A percentile compares a stretch with the other conserved stretches of the same genome.
Evolutionary conservation across 176 grass and related monocot genomes (phyloP).

Genomic region (Raddia distichophylla): DNA sequence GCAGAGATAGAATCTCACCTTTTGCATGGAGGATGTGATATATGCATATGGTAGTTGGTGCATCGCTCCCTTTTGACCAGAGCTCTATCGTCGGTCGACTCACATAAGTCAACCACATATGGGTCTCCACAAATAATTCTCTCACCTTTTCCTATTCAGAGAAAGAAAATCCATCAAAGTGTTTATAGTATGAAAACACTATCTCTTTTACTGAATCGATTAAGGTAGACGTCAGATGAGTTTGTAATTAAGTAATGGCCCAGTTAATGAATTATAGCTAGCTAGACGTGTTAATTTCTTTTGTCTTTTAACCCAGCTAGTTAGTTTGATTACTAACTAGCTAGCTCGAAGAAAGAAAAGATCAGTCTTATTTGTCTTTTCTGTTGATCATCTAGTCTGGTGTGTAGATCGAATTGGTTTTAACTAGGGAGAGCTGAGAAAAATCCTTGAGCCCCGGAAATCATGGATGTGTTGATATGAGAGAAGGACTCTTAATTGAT

Average conservation of each 20-base stretch:
- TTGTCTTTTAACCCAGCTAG: neutral
- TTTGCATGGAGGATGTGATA: neutral
- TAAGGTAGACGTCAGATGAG: neutral
- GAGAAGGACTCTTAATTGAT: neutral
- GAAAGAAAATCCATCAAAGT: neutral
- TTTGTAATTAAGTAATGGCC: neutral
- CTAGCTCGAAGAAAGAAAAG: neutral
- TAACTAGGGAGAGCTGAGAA: neutral
- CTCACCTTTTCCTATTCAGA: neutral
- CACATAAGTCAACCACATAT: conserved; percentile 42
- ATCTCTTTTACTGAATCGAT: neutral
- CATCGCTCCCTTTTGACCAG: neutral
- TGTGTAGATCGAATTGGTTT: neutral
- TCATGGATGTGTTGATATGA: neutral
- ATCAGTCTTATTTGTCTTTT: neutral
- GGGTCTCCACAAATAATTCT: neutral
- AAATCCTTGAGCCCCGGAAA: conserved; percentile 24
- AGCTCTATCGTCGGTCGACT: neutral
- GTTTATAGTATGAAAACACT: neutral
- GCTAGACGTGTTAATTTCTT: neutral
- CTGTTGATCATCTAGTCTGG: neutral
- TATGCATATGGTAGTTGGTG: neutral
- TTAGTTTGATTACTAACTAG: neutral
- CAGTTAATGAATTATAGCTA: neutral
- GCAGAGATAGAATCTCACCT: conserved; percentile 28